Evolutionary conservation across 768 basidiomycete species (phyloP).

Genomic region (Collybiopsis confluens): DNA sequence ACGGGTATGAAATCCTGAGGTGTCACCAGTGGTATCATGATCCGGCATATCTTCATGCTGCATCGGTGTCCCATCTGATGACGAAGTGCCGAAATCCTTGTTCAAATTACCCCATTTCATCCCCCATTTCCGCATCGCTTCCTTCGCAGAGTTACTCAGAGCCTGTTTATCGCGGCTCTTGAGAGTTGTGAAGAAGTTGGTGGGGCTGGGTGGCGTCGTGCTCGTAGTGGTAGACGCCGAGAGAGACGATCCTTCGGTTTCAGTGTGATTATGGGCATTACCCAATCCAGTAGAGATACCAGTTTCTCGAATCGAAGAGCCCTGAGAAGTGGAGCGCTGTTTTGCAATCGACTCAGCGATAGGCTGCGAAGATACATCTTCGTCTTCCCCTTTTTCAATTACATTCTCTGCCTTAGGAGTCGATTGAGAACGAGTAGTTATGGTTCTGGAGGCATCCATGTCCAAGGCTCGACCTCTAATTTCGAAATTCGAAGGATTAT

Average conservation of each 20-base stretch:
- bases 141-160: conserved; percentile 78
- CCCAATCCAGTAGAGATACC: not conserved
- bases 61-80: conserved; percentile 13
- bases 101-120: conserved; percentile 70
- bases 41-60: conserved; percentile 39
- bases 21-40: conserved; percentile 28
- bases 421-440: conserved; percentile 27
- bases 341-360: conserved; percentile 13
- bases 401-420: conserved; percentile 20
- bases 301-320: conserved; percentile 37
- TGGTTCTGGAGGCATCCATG: conserved; percentile 23
- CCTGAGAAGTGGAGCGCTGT: conserved; percentile 41
- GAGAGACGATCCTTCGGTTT: conserved; percentile 22
- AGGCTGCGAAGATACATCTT: not conserved
- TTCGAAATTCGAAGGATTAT: conserved; percentile 21
- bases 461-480: conserved; percentile 35
- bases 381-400: not conserved
- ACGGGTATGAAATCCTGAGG: conserved; percentile 17
- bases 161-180: conserved; percentile 88
- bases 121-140: conserved; percentile 91
- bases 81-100: conserved; percentile 37
- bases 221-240: conserved; percentile 17
- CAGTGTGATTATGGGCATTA: not conserved
- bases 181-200: conserved; percentile 73
- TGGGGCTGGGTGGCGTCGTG: conserved; percentile 40